Conservation (phyloP, 2,329 filamentous ascomycete species). For the Aspergillus arachidicola region DNA sequence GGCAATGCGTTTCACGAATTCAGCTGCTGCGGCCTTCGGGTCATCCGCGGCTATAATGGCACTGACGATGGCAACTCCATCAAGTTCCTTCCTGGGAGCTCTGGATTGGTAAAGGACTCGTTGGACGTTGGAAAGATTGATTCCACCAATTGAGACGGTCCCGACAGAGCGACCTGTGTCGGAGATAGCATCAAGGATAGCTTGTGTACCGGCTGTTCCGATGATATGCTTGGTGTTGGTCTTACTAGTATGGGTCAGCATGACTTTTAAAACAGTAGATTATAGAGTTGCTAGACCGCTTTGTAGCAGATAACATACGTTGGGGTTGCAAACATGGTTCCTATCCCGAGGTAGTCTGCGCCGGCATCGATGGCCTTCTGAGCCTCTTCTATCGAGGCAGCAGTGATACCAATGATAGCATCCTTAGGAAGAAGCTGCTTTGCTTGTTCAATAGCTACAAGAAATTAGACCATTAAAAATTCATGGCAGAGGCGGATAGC, state of each 20-base stretch:
- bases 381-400: conserved; percentile 74
- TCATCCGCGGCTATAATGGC: conserved; percentile 77
- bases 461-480: conserved; percentile 4
- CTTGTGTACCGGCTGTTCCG: conserved; percentile 69
- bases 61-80: conserved; percentile 86
- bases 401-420: conserved; percentile 86
- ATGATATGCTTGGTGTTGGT: conserved; percentile 83
- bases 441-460: conserved; percentile 62
- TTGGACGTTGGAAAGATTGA: conserved; percentile 76
- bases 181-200: conserved; percentile 65
- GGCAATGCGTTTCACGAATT: conserved; percentile 61
- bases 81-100: conserved; percentile 61
- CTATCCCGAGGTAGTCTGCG: conserved; percentile 90
- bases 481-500: conserved; percentile 21
- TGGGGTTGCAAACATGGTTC: conserved; percentile 82
- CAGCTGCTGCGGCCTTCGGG: conserved; percentile 63
- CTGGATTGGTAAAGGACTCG: conserved; percentile 72
- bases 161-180: conserved; percentile 44
- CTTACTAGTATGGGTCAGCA: conserved; percentile 58
- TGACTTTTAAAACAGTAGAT: not conserved
- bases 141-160: conserved; percentile 82
- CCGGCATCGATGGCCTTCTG: conserved; percentile 70
- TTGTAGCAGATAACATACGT: conserved; percentile 59
- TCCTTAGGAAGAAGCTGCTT: conserved; percentile 71
- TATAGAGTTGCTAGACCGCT: not conserved